phyloP scores from a whole-genome alignment of 768 basidiomycete species.

The Mycena epipterygia region DNA sequence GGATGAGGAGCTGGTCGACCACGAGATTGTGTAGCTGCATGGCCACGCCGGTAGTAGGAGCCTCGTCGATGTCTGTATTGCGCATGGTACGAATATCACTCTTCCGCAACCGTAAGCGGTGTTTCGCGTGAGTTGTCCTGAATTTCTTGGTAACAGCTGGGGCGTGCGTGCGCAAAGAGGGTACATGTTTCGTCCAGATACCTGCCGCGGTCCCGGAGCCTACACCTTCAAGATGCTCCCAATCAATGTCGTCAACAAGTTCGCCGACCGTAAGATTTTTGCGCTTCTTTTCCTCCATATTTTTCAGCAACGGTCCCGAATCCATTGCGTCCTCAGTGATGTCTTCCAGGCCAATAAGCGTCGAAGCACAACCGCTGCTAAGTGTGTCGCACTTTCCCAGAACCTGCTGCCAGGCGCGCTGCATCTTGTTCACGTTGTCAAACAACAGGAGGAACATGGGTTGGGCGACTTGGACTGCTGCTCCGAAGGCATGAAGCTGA shows the following conservation, averaged over 20 bases:
- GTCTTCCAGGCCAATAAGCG: background rate
- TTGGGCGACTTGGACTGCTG: background rate
- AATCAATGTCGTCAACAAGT: conserved; percentile 25
- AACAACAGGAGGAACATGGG: background rate
- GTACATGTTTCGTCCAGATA: conserved; percentile 29
- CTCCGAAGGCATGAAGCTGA: background rate
- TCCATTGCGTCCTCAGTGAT: background rate
- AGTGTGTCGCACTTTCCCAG: background rate
- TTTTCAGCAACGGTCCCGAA: background rate
- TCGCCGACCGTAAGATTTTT: background rate
- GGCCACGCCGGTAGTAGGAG: conserved; percentile 18
- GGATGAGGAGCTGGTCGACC: conserved; percentile 25
- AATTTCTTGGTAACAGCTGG: conserved; percentile 9
- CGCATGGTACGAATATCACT: conserved; percentile 24
- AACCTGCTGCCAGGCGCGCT: background rate
- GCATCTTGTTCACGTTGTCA: conserved; percentile 19
- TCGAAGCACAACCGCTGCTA: background rate
- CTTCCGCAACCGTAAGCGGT: conserved; percentile 29
- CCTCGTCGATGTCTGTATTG: conserved; percentile 32
- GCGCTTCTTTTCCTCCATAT: background rate
- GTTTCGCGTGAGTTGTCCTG: background rate
- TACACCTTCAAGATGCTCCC: conserved; percentile 22
- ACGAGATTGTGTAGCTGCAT: conserved; percentile 26
- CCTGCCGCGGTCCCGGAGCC: conserved; percentile 5
- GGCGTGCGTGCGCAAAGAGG: background rate